phyloP scores from a whole-genome alignment of 2,329 filamentous ascomycete genomes.

The Monascus ruber region DNA sequence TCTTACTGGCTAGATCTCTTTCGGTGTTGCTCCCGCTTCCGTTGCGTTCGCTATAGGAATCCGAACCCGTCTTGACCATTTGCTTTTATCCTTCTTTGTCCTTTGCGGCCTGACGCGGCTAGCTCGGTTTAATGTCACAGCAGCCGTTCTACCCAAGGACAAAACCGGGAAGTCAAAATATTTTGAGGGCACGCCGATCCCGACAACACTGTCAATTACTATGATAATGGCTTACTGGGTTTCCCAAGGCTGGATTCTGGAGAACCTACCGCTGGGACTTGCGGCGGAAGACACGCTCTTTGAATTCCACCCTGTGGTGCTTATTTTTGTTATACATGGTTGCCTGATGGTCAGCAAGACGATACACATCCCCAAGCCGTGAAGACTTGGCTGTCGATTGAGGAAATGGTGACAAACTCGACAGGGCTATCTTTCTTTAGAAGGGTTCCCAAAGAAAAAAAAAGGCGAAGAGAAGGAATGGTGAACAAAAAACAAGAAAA shows the following conservation, averaged over 20 bases:
- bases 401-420: too few relatives aligned
- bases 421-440: too few relatives aligned
- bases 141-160: constrained; percentile 80
- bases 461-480: too few relatives aligned
- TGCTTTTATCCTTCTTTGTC: constrained; percentile 76
- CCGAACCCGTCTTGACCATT: constrained; percentile 70
- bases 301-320: constrained; percentile 74
- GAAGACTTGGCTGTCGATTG: neutral
- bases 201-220: constrained; percentile 72
- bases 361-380: constrained; percentile 85
- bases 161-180: constrained; percentile 82
- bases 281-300: constrained; percentile 54
- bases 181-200: constrained; percentile 95
- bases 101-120: constrained; percentile 88
- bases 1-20: constrained; percentile 62
- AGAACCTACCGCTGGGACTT: constrained; percentile 65
- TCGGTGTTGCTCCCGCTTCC: constrained; percentile 79
- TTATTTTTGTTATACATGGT: constrained; percentile 77
- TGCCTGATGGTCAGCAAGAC: constrained; percentile 93
- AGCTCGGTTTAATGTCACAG: constrained; percentile 95
- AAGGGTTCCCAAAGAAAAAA: too few relatives aligned
- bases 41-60: constrained; percentile 83
- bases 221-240: constrained; percentile 85
- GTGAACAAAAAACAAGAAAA: too few relatives aligned
- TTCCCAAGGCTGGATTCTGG: constrained; percentile 64